Evolutionary conservation across 257 asterid genomes (phyloP), one percentile per base, ranked within the genome.

Genomic region (Nicotiana knightiana): DNA sequence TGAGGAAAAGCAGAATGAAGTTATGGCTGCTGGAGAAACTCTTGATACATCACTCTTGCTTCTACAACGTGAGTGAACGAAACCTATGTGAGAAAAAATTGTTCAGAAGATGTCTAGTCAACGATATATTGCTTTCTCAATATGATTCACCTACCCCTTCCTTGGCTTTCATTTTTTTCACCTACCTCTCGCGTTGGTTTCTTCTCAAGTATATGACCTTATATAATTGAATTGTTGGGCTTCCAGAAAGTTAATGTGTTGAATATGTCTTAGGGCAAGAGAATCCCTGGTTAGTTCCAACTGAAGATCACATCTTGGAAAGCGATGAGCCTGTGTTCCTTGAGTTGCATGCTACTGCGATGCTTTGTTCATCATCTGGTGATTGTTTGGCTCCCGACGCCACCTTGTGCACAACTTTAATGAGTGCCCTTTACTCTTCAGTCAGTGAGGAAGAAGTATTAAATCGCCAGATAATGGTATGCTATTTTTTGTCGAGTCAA

Each of bases 271-370:
- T 81, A 94, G 99, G 97, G 88, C 84, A 84, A 76, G 93, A 89
- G 61, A 85, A 73, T 82, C 95, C 94, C 46, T 96, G 99, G 99
- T 86, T 96, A 86, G 83, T 92, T 84, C 97, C 97, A 18, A 89
- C 95, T 48, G 94, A 92, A 92, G 98, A 92, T 86, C 90, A 77
- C 76, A n/a, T 89, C 28, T 87, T 87, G 63, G 97, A 91, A 82
- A 88, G 89, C 9, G 58, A 30, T 67, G 97, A 93, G 70, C 91
- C 93, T 43, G 85, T 89, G 53, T 96, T 90, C 88, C 91, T 96
- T 80, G 97, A 96, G 87, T 88, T 96, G 87, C 98, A 93, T 86
- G 98, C 97, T 80, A 91, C 94, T 54, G 98, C 97, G 7, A 87
- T 89, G 83, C 87, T 96, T 53, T 93, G 92, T 86, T 87, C 87